Base-by-base conservation (phyloP, 139 green algal species). In the Pleodorina starrii region DNA sequence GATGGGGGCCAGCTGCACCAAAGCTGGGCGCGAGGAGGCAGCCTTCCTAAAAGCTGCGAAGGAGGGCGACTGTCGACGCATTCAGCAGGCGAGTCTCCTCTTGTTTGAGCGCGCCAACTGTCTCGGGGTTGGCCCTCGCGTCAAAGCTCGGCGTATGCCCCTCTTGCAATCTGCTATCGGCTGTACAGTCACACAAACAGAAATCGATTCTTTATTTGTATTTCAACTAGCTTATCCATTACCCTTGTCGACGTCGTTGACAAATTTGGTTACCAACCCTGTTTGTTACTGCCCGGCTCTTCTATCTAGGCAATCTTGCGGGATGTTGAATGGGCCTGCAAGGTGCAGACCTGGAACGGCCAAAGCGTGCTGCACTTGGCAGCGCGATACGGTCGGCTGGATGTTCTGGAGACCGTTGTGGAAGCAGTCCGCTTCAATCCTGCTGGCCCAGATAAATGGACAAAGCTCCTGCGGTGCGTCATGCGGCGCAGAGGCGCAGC, bases 351-450 rank as follows among this genome's bases (percentile, higher is more conserved):
- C 7, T 89, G 84, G 84, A 89, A 89, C 27, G 90, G 90, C 32
- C 90, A 92, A 38, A 91, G 68, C 29, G 85, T 89, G 1, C 91
- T 88, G 35, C 90, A 92, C 38, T 16, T 92, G 9, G 85, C 90
- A 77, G 90, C 90, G 4, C 85, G 77, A 16, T 81, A 92, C 25
- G 90, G 90, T 1, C 85, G 86, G 11, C 19, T 89, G 21, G 85
- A 85, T 35, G 79, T 91, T 0, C 48, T 92, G 48, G 51, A 86
- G 9, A 81, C 85, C 27, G 81, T 92, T 19, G 90, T 89, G 21
- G 90, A 82, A 10, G 90, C 85, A 0, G 50, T 92, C 0, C 78
- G 85, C 6, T 74, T 43, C 54, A 73, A 91, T 36, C 84, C 84
- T 11, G 84, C 84, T 32, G 51, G 72, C 0, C 71, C 57, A 3